Evolutionary conservation across 2,329 filamentous ascomycete genomes (phyloP), one percentile per base, ranked within the genome.

Genomic region (Ilyonectria robusta): DNA sequence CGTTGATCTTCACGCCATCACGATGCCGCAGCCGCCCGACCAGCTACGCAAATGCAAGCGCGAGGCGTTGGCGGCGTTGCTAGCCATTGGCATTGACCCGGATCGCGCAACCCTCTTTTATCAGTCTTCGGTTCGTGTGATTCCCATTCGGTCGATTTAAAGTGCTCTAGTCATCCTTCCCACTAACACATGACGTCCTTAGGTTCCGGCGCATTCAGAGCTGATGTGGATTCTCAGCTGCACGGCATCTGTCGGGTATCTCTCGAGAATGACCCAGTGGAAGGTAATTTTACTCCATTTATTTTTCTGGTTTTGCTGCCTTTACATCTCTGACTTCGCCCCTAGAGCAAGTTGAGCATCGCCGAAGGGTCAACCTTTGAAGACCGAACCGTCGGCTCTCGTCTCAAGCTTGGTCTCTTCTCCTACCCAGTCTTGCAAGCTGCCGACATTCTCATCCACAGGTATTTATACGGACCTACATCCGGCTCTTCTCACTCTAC

Each of bases 181-280:
- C 7, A 50, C 48, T 70, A 26, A 67, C 13, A 4, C 3, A 15
- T 4, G n/a, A 11, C 1, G 31, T 5, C 19, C 6, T 35, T 53
- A 93, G 89, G 91, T 95, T 2, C 85, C 90, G 19, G 91, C 91
- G 53, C 96, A 98, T 82, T 84, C 93, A 4, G 95, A 98, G 81
- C 86, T 99, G 70, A 97, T 97, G 93, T 99, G 96, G 96, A 94
- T 98, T 77, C 83, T 99, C 68, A 95, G 94, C 77, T 98, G 95
- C 72, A 93, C 93, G 59, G 93, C 96, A 26, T 95, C 93, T 6
- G 94, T 96, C 81, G 96, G 96, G 44, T 97, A 97, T 81, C 84
- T 99, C n/a, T 92, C 92, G 10, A 88, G 96, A n/a, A 99, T 99
- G 96, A 98, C 96, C 31, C 96, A 98, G 81, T 99, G 96, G 95